Evolutionary conservation across 148 eudicot genomes (phyloP).

Genomic region (Vaccinium myrtillus): DNA sequence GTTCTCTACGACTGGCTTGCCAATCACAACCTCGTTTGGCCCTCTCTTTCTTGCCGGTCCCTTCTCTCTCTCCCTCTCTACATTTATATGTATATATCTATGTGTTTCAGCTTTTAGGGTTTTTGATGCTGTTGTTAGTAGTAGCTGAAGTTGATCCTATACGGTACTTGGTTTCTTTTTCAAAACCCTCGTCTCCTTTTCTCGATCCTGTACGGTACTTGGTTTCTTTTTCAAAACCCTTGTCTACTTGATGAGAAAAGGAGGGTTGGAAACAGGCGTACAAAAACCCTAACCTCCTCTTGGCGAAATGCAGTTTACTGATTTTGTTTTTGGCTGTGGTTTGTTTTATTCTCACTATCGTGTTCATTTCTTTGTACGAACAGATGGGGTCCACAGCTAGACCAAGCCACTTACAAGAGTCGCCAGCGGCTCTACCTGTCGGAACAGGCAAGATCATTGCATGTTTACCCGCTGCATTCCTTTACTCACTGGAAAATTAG

Average conservation of each 20-base stretch:
- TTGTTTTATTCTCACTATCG: not conserved
- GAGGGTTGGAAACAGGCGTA: not conserved
- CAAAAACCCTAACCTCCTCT: not conserved
- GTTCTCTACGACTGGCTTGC: constrained; percentile 56
- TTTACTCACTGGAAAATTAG: not conserved
- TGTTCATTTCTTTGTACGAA: constrained; percentile 30
- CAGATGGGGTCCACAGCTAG: constrained; percentile 96
- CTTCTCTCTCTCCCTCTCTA: not conserved
- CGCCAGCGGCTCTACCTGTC: constrained; percentile 91
- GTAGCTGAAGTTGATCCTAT: not conserved
- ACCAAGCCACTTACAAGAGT: constrained; percentile 63
- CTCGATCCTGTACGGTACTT: not conserved
- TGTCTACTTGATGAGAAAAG: not conserved
- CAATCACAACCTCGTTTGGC: constrained; percentile 64
- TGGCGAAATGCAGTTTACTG: not conserved
- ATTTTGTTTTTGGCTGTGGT: not conserved
- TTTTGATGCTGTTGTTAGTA: not conserved
- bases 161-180: not conserved
- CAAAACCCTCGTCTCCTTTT: constrained; percentile 7
- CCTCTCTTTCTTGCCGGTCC: constrained; percentile 78
- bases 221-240: constrained; percentile 10
- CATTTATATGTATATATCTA: not conserved
- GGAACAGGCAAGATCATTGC: constrained; percentile 56
- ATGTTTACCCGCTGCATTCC: not conserved
- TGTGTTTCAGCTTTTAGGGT: constrained; percentile 26